Conservation (phyloP, 2,329 filamentous ascomycete genomes). For the Stagonosporopsis vannaccii region DNA sequence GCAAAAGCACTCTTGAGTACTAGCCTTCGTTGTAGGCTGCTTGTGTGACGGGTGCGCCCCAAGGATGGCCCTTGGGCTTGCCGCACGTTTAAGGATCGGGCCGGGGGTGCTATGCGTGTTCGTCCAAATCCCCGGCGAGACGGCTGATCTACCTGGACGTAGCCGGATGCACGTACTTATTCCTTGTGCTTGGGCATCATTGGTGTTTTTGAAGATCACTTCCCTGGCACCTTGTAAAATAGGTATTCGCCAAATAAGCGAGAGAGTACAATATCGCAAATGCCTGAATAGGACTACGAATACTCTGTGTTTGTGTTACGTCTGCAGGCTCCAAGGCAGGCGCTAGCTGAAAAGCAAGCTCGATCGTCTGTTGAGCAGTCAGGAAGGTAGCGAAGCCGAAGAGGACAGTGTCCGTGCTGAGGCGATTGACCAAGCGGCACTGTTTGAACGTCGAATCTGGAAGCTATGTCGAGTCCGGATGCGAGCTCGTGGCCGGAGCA, state of each 20-base stretch:
- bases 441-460: constrained; percentile 37
- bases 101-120: constrained; percentile 12
- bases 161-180: constrained; percentile 8
- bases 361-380: constrained; percentile 23
- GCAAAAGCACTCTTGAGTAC: constrained; percentile 15
- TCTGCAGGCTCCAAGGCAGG: constrained; percentile 24
- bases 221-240: constrained; percentile 1
- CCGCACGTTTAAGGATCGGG: constrained; percentile 21
- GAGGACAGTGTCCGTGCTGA: constrained; percentile 40
- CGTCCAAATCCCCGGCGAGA: constrained; percentile 11
- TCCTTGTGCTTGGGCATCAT: constrained; percentile 12
- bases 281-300: constrained; percentile 2
- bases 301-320: constrained; percentile 39
- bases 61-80: constrained; percentile 16
- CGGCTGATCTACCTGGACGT: constrained; percentile 19
- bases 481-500: constrained; percentile 36
- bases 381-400: constrained; percentile 33
- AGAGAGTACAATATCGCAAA: constrained; percentile 8
- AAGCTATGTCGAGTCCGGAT: constrained; percentile 34
- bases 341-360: constrained; percentile 35
- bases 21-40: background rate
- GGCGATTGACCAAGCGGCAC: constrained; percentile 39
- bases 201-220: background rate
- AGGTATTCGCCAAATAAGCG: constrained; percentile 3
- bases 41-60: constrained; percentile 6